Percentiles rank a stretch among this genome's conserved stretches.
phyloP scores from a whole-genome alignment of 73 alveolate species.

The Paramecium pentaurelia region DNA sequence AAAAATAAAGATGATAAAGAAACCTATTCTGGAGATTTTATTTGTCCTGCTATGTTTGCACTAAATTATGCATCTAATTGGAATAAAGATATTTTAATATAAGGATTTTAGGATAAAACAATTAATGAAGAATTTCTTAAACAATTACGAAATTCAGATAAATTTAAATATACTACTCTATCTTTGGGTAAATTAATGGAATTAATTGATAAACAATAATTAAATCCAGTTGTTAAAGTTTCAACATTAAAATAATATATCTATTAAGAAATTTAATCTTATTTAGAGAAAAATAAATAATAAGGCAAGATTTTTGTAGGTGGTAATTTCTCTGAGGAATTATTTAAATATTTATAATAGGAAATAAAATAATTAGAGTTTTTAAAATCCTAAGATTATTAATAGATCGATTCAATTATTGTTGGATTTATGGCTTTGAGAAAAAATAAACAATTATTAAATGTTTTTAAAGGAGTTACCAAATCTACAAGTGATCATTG shows the following conservation, averaged over 20 bases:
- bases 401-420: not conserved
- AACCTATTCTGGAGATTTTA: not conserved
- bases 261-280: not conserved
- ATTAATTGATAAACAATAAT: not conserved
- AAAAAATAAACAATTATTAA: not conserved
- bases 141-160: not conserved
- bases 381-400: not conserved
- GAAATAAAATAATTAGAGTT: not conserved
- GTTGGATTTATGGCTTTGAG: not conserved
- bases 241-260: not conserved
- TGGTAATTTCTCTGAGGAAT: not conserved
- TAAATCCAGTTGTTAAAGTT: not conserved
- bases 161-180: not conserved
- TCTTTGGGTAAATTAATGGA: not conserved
- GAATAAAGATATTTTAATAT: not conserved
- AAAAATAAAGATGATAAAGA: not conserved
- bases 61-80: not conserved
- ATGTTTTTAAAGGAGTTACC: not conserved
- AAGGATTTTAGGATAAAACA: not conserved
- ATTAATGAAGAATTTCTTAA: not conserved
- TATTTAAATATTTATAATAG: not conserved
- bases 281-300: not conserved
- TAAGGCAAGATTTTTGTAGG: not conserved
- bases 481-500: not conserved
- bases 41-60: constrained; percentile 27